Evolutionary conservation across 2,329 filamentous ascomycete genomes (phyloP).

Genomic region (Pestalotiopsis sp.): DNA sequence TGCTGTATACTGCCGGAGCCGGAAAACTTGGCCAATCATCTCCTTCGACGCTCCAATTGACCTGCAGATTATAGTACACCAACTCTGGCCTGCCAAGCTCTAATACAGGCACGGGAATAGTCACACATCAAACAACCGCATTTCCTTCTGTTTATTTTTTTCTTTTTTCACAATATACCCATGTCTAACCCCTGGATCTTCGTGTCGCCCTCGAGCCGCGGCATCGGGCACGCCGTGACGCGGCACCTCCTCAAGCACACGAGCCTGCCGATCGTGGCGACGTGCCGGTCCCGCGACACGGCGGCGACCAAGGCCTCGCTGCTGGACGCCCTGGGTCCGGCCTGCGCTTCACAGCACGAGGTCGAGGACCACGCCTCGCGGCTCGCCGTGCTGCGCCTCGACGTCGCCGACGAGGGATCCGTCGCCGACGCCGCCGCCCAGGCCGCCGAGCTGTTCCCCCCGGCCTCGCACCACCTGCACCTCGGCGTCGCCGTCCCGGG

Average conservation of each 20-base stretch:
- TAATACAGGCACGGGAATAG: no score
- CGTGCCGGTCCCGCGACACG: conserved; percentile 39
- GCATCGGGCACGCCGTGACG: conserved; percentile 52
- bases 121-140: not conserved
- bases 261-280: conserved; percentile 49
- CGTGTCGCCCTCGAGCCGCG: conserved; percentile 48
- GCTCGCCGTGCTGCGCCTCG: conserved; percentile 36
- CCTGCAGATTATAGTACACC: no score
- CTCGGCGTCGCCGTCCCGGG: conserved; percentile 73
- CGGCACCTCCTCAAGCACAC: conserved; percentile 51
- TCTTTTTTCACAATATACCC: no score
- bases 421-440: conserved; percentile 57
- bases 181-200: conserved; percentile 55
- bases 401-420: conserved; percentile 62
- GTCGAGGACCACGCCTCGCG: conserved; percentile 5
- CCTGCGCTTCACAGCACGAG: not conserved
- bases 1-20: not conserved
- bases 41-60: no score
- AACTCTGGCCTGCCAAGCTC: no score
- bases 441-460: conserved; percentile 56
- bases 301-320: conserved; percentile 36
- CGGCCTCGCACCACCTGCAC: conserved; percentile 60
- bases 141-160: not conserved
- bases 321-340: conserved; percentile 25
- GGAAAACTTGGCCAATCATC: no score